Percentiles rank a stretch among this genome's conserved stretches.
These are phyloP conservation scores for Alternaria panax DNA, from an alignment of 2,329 filamentous ascomycete genomes.

Conservation along the genomic window DNA sequence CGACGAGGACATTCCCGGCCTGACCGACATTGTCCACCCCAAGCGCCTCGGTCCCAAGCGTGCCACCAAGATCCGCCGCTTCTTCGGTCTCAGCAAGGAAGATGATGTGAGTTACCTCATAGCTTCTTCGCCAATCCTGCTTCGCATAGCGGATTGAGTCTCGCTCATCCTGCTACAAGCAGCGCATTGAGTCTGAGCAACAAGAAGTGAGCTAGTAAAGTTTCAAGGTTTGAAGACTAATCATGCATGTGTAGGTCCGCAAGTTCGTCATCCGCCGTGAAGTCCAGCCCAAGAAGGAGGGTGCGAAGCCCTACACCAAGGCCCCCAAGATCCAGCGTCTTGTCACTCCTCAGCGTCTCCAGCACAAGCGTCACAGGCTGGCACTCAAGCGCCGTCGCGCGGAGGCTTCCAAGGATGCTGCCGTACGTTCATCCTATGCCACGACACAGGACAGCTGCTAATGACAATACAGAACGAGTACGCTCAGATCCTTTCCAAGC, in stretches of 20 bases:
- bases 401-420: slow-evolving; percentile 98
- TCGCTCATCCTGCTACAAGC: slow-evolving; percentile 62
- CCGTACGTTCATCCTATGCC: slow-evolving; percentile 67
- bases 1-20: slow-evolving; percentile 88
- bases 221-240: slow-evolving; percentile 26
- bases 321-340: slow-evolving; percentile 99
- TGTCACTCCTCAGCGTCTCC: slow-evolving; percentile 98
- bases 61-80: slow-evolving; percentile 99
- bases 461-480: slow-evolving; percentile 84
- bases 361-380: slow-evolving; percentile 99
- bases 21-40: slow-evolving; percentile 97
- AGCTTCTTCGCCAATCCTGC: slow-evolving; percentile 71
- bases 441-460: slow-evolving; percentile 8
- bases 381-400: slow-evolving; percentile 98
- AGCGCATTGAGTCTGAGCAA: slow-evolving; percentile 59
- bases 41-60: slow-evolving; percentile 99
- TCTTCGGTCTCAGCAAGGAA: slow-evolving; percentile 99
- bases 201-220: slow-evolving; percentile 20
- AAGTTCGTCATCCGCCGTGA: slow-evolving; percentile 99
- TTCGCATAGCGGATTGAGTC: slow-evolving; percentile 55
- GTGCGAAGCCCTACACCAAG: slow-evolving; percentile 99
- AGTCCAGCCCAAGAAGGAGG: slow-evolving; percentile 93
- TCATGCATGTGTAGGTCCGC: slow-evolving; percentile 73
- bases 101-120: slow-evolving; percentile 90
- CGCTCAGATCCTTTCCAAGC: slow-evolving; percentile 93